Percentiles rank a stretch among this genome's conserved stretches.
phyloP scores from a whole-genome alignment of 306 rosid genomes.

The Astragalus membranaceus region DNA sequence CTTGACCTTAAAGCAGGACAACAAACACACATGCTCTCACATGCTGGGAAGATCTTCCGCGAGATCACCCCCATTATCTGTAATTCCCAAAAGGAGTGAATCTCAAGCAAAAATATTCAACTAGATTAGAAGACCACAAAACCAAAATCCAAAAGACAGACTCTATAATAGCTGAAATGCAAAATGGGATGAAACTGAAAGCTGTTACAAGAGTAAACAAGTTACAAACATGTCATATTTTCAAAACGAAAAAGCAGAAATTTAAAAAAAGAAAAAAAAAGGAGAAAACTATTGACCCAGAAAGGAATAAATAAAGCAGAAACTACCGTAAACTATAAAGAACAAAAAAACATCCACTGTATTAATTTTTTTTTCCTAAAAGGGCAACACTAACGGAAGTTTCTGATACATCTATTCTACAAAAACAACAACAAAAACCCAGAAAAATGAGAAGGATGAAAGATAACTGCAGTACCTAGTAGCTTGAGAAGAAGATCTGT shows the following conservation, averaged over 20 bases:
- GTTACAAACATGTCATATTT: background rate
- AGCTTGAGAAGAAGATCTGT: conserved; percentile 35
- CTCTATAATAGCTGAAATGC: background rate
- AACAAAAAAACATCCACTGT: background rate
- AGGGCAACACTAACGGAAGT: background rate
- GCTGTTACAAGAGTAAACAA: background rate
- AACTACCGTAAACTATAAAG: background rate
- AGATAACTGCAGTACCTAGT: background rate
- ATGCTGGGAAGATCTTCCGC: conserved; percentile 88
- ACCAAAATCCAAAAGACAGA: background rate
- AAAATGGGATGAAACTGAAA: background rate
- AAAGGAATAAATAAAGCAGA: conserved; percentile 22
- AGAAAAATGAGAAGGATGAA: background rate
- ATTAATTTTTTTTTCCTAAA: background rate
- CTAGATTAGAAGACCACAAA: background rate
- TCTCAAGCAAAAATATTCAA: conserved; percentile 2
- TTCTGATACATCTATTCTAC: background rate
- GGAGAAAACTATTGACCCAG: conserved; percentile 17
- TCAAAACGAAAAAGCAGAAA: background rate
- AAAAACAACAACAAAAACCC: background rate
- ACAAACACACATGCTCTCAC: conserved; percentile 92
- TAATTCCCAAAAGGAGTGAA: conserved; percentile 8
- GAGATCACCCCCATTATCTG: conserved; percentile 90
- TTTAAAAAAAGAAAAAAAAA: background rate
- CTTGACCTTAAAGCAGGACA: conserved; percentile 97